phyloP scores from a whole-genome alignment of 2,329 filamentous ascomycete species.

The Aspergillus clavatus region DNA sequence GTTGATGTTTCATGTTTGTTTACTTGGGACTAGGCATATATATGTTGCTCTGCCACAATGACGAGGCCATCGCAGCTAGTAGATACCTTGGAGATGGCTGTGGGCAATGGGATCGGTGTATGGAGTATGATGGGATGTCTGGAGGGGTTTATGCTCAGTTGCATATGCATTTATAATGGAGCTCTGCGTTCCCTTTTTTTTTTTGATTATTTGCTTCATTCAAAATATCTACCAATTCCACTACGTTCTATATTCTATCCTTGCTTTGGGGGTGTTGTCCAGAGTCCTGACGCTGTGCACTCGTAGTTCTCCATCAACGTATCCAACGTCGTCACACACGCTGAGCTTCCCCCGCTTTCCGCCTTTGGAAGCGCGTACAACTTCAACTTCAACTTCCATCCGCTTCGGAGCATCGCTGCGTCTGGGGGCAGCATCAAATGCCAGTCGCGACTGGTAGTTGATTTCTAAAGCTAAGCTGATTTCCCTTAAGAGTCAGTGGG shows the following conservation, averaged over 20 bases:
- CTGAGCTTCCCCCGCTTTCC: neutral
- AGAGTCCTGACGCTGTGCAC: neutral
- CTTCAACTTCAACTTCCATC: conserved; percentile 5
- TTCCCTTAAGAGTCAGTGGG: conserved; percentile 6
- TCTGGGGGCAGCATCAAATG: neutral
- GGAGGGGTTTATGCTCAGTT: too few relatives aligned
- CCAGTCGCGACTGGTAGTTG: neutral
- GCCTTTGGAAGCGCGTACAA: conserved; percentile 6
- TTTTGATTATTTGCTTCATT: too few relatives aligned
- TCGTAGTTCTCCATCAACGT: too few relatives aligned
- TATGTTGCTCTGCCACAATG: neutral
- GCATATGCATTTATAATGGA: too few relatives aligned
- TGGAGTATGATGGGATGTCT: neutral
- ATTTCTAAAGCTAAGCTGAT: neutral
- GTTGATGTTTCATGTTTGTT: conserved; percentile 4
- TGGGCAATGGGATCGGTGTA: neutral
- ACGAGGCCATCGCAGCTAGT: neutral
- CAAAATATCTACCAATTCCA: neutral
- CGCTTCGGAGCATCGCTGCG: neutral
- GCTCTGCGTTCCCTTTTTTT: too few relatives aligned
- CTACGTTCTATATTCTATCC: neutral
- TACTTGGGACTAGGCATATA: conserved; percentile 10
- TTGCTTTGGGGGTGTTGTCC: neutral
- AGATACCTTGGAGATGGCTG: neutral
- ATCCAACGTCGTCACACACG: too few relatives aligned